Conservation (phyloP, 345 rosid genomes). For the Dipteronia dyeriana region DNA sequence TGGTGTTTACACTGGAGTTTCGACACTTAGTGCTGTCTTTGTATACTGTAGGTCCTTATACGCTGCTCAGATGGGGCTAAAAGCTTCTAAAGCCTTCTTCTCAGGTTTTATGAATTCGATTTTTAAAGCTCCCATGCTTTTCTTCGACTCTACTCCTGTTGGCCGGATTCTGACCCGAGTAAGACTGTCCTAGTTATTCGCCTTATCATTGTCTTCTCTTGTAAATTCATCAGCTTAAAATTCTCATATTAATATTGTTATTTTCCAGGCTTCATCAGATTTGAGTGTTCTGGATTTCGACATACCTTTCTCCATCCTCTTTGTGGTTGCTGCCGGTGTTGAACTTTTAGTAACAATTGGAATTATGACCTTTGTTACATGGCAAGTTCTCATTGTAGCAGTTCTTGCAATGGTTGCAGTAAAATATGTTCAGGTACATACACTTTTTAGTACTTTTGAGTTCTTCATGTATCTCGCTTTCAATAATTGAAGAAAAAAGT, state of each 20-base stretch:
- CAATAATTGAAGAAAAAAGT: neutral
- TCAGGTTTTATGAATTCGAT: slow-evolving; percentile 61
- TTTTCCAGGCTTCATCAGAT: slow-evolving; percentile 77
- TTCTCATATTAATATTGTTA: neutral
- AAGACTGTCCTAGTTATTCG: slow-evolving; percentile 23
- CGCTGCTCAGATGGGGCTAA: slow-evolving; percentile 60
- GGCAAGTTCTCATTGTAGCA: slow-evolving; percentile 77
- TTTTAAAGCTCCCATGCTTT: slow-evolving; percentile 72
- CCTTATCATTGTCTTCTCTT: neutral
- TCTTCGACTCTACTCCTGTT: slow-evolving; percentile 79
- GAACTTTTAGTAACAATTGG: slow-evolving; percentile 46
- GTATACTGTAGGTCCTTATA: slow-evolving; percentile 43
- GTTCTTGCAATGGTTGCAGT: slow-evolving; percentile 52
- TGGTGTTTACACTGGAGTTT: slow-evolving; percentile 62
- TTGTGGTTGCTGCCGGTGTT: slow-evolving; percentile 34
- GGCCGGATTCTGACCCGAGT: slow-evolving; percentile 78
- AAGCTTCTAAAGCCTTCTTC: slow-evolving; percentile 71
- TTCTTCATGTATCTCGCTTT: neutral
- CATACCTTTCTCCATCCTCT: slow-evolving; percentile 53
- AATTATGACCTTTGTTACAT: slow-evolving; percentile 69
- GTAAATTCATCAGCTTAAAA: neutral
- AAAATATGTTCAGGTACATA: slow-evolving; percentile 60
- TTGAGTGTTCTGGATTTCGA: slow-evolving; percentile 62
- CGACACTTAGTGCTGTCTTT: slow-evolving; percentile 53
- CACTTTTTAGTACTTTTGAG: neutral